Evolutionary conservation across 768 basidiomycete genomes (phyloP), one percentile per base, ranked within the genome.

Genomic region (Boletus tylopilopsis): DNA sequence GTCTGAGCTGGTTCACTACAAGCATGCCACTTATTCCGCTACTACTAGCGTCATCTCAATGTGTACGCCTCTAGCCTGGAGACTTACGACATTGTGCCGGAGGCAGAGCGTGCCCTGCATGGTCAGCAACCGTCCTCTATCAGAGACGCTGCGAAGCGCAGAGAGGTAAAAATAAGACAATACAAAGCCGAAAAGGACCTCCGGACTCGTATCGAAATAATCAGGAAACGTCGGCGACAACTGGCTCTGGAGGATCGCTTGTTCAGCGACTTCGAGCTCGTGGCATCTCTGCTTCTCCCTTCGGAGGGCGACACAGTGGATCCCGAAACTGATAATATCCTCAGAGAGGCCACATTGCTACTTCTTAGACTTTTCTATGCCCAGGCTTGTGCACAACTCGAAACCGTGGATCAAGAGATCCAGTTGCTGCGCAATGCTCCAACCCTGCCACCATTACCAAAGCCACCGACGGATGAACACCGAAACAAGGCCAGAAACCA

Each of bases 141-240:
- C 42, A 67, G 60, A 10, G 87, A 97, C 65, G 78, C 85, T 18
- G 78, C 81, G 2, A 80, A 77, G 61, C 76, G 87, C 48, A 73
- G 96, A 57, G 93, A 95, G 56, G 66, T 85, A 29, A 99, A 96
- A 73, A 96, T 99, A 55, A 84, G 81, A 53, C 94, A 94, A 63
- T 97, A 82, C 67, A 84, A 85, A 67, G 79, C 81, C 49, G 93
- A 95, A 68, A 94, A 90, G 67, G 86, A 88, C 30, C 68, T 97
- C 24, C 79, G 82, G 46, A 68, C 69, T 18, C 77, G 77, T 49
- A 80, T 97, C 23, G 79, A 91, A 69, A 68, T 71, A 36, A 61
- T 87, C 19, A 77, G 77, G 42, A 81, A 77, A 68, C 80, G 76
- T 33, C 75, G 76, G 44, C 66, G 75, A 45, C 77, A 79, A 36